Percentiles rank a stretch among this genome's conserved stretches.
phyloP scores from a whole-genome alignment of 495 filamentous ascomycete species.

The Lineolata rhizophorae region DNA sequence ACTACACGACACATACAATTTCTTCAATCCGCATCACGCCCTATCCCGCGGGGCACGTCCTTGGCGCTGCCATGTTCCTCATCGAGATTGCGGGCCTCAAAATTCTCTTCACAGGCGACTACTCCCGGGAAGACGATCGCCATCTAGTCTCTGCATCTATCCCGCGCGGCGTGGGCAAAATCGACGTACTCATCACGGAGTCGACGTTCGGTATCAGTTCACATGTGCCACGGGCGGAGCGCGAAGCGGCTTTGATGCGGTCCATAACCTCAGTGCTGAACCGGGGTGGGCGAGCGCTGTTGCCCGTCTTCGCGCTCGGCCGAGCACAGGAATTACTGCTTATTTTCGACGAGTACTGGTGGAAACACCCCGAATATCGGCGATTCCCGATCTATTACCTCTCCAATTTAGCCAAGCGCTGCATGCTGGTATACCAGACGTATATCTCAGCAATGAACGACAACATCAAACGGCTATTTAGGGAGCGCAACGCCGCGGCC shows the following conservation, averaged over 20 bases:
- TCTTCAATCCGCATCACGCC: conserved; percentile 91
- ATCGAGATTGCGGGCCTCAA: conserved; percentile 91
- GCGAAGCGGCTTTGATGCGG: conserved; percentile 87
- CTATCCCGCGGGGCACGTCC: conserved; percentile 87
- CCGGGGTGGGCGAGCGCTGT: conserved; percentile 73
- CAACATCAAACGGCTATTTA: conserved; percentile 82
- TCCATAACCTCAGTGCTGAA: conserved; percentile 75
- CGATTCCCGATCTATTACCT: conserved; percentile 93
- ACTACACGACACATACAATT: conserved; percentile 91
- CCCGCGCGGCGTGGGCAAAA: conserved; percentile 59
- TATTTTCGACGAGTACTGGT: conserved; percentile 95
- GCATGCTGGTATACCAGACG: conserved; percentile 97
- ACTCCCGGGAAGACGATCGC: conserved; percentile 80
- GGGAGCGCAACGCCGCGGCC: conserved; percentile 68
- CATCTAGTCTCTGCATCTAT: conserved; percentile 85
- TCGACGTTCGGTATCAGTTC: conserved; percentile 88
- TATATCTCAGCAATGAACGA: conserved; percentile 97
- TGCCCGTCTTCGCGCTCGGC: conserved; percentile 90
- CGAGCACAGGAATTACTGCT: conserved; percentile 82
- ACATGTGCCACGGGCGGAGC: conserved; percentile 69
- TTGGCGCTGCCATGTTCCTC: conserved; percentile 96
- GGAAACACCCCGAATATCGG: conserved; percentile 61
- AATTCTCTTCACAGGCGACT: conserved; percentile 93
- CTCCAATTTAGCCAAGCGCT: conserved; percentile 77
- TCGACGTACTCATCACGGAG: conserved; percentile 93